Percentiles rank a stretch among this genome's conserved stretches.
These are phyloP conservation scores for Colletotrichum kahawae DNA, from an alignment of 2,329 filamentous ascomycete genomes.

Conservation along the genomic window DNA sequence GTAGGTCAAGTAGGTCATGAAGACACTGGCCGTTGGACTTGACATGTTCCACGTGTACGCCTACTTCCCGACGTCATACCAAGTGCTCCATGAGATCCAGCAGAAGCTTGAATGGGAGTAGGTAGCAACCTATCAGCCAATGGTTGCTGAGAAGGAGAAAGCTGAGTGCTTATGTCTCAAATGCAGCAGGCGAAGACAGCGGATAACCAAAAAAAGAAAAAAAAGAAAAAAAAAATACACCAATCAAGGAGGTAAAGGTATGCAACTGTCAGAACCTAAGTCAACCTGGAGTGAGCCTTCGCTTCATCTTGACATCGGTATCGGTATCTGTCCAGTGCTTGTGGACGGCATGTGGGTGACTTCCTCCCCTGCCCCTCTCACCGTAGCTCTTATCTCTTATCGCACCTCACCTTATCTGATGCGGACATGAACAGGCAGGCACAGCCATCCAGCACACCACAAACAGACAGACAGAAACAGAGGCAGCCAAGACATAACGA, in stretches of 20 bases:
- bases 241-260: background rate
- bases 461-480: background rate
- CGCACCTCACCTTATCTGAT: background rate
- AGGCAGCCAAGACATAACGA: background rate
- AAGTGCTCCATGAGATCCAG: background rate
- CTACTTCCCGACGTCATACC: background rate
- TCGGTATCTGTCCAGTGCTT: background rate
- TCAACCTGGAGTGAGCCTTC: background rate
- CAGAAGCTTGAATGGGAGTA: background rate
- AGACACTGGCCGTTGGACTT: background rate
- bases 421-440: background rate
- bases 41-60: background rate
- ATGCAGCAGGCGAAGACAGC: background rate
- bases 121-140: background rate
- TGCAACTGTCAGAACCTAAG: background rate
- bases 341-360: background rate
- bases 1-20: background rate
- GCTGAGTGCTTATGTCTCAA: background rate
- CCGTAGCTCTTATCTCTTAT: background rate
- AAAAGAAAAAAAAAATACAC: background rate
- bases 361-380: background rate
- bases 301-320: background rate
- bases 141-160: background rate
- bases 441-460: background rate
- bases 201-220: background rate